These are phyloP conservation scores for Komagataella pastoris DNA, from an alignment of 805 yeast genomes.

Conservation along the genomic window DNA sequence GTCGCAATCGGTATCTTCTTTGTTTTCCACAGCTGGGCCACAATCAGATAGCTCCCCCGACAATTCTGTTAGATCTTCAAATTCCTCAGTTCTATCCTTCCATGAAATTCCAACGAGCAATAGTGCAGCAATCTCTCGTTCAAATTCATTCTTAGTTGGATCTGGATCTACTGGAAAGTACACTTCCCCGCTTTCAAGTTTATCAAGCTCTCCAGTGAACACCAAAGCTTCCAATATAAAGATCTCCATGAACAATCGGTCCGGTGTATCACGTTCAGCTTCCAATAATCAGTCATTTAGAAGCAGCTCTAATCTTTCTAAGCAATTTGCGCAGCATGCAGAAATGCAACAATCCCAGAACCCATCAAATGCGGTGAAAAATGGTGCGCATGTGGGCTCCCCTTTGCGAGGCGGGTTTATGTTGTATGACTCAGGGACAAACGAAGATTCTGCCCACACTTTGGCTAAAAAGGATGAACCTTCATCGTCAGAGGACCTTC, in stretches of 20 bases:
- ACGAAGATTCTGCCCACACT: background rate
- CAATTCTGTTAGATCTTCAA: background rate
- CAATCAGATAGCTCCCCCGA: background rate
- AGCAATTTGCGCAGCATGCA: background rate
- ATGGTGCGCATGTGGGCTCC: background rate
- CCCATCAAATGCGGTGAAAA: background rate
- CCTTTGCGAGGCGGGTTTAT: background rate
- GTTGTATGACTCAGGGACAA: background rate
- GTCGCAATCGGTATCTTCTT: constrained; percentile 14
- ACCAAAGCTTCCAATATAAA: background rate
- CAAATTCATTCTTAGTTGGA: background rate
- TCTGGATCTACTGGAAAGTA: background rate
- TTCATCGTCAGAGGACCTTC: background rate
- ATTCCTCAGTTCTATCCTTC: background rate
- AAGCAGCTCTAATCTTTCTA: background rate
- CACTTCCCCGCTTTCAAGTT: background rate
- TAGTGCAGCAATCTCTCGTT: background rate
- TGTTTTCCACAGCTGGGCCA: constrained; percentile 10
- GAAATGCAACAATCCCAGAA: background rate
- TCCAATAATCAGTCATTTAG: background rate
- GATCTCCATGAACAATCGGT: background rate
- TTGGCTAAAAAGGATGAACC: background rate
- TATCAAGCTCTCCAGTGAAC: background rate
- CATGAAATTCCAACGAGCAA: background rate
- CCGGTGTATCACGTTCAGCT: background rate